These are phyloP conservation scores for Tetratostichococcus sp. DNA, from an alignment of 139 green algal genomes.

Conservation along the genomic window DNA sequence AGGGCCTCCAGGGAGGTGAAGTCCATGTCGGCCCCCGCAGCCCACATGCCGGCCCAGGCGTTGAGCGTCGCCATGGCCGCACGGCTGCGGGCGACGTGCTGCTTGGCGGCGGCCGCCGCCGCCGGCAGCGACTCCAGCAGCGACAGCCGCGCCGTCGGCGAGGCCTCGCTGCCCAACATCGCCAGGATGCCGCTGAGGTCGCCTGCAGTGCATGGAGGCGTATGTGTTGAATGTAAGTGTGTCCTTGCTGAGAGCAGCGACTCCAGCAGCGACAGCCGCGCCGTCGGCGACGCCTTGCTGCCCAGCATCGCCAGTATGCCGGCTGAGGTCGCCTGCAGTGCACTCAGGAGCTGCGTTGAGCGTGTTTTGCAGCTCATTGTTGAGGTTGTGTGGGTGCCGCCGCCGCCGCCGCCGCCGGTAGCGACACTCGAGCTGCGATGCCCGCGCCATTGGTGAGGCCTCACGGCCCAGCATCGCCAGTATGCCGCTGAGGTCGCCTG, in stretches of 20 bases:
- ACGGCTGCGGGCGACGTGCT: constrained; percentile 6
- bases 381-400: no score
- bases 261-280: constrained; percentile 14
- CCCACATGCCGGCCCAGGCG: constrained; percentile 23
- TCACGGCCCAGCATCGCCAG: constrained; percentile 6
- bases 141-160: not conserved
- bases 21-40: constrained; percentile 8
- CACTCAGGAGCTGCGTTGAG: no score
- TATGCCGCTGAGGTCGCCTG: constrained; percentile 17
- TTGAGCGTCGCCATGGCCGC: constrained; percentile 14
- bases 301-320: no score
- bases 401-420: no score
- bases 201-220: constrained; percentile 1
- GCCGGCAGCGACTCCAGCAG: constrained; percentile 16
- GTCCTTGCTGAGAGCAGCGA: no score
- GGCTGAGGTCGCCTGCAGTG: no score
- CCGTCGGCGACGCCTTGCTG: no score
- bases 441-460: not conserved
- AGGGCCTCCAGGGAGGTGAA: constrained; percentile 11
- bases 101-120: not conserved
- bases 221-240: no score
- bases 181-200: constrained; percentile 11
- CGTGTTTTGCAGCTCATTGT: no score
- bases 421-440: no score
- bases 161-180: constrained; percentile 3